phyloP scores from a whole-genome alignment of 768 basidiomycete species.

The Udeniomyces megalosporus region DNA sequence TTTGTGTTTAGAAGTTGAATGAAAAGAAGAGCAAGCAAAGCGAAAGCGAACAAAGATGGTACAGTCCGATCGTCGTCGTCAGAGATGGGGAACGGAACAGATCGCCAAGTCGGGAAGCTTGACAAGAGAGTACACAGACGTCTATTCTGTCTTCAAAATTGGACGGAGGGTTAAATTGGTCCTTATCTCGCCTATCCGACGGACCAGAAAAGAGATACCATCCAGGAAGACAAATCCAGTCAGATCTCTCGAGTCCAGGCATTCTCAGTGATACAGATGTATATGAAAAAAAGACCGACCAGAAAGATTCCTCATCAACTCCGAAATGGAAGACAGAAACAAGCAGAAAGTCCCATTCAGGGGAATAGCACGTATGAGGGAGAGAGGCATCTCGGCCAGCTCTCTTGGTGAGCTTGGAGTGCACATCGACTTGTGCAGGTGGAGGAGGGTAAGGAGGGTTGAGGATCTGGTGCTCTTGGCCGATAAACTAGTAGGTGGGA shows the following conservation, averaged over 20 bases:
- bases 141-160: slow-evolving; percentile 8
- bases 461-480: background rate
- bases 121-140: no score
- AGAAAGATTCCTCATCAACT: slow-evolving; percentile 18
- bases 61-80: no score
- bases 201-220: background rate
- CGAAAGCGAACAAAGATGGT: no score
- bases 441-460: no score
- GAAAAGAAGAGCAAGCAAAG: background rate
- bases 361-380: slow-evolving; percentile 19
- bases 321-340: slow-evolving; percentile 23
- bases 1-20: background rate
- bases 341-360: slow-evolving; percentile 20
- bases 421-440: background rate
- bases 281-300: background rate
- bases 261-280: background rate
- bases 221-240: background rate
- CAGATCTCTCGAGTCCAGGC: no score
- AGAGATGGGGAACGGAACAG: no score
- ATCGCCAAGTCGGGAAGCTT: no score
- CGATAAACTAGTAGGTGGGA: background rate
- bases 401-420: background rate
- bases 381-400: slow-evolving; percentile 7
- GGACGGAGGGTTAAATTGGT: slow-evolving; percentile 10
- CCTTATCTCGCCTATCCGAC: slow-evolving; percentile 9